Conservation (phyloP, 106 monocot species). For the Vanilla planifolia region DNA sequence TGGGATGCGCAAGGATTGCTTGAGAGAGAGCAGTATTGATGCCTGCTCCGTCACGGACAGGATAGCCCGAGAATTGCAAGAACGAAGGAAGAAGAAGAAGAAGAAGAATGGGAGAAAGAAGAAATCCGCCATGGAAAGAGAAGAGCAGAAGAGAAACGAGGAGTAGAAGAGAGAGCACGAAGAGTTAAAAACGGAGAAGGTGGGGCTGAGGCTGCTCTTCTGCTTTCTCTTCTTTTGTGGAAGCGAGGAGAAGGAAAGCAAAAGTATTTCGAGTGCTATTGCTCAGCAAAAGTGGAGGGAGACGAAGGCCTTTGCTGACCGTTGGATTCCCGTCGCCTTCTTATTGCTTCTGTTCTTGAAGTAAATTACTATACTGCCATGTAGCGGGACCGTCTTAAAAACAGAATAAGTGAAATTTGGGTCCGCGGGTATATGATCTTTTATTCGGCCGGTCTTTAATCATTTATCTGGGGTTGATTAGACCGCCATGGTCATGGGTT, state of each 20-base stretch:
- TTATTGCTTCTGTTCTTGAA: no score
- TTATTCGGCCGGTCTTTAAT: no score
- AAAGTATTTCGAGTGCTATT: slow-evolving; percentile 5
- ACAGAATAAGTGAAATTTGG: no score
- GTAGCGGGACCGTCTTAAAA: no score
- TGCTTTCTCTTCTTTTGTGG: slow-evolving; percentile 19
- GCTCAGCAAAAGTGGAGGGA: neutral
- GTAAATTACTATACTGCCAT: no score
- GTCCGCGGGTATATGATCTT: no score
- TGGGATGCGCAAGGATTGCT: slow-evolving; percentile 34
- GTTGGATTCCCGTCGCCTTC: no score
- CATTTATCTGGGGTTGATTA: no score
- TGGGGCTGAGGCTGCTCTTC: neutral
- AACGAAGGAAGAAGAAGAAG: neutral
- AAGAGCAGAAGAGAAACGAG: neutral
- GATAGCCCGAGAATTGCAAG: slow-evolving; percentile 1
- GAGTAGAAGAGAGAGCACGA: neutral
- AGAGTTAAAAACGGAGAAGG: neutral
- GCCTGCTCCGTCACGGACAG: slow-evolving; percentile 32
- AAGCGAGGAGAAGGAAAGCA: slow-evolving; percentile 7
- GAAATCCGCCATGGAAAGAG: slow-evolving; percentile 11
- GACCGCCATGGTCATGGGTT: no score
- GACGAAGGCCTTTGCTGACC: neutral
- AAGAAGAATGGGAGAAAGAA: slow-evolving; percentile 9
- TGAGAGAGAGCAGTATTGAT: slow-evolving; percentile 45